phyloP scores from a whole-genome alignment of 2,329 filamentous ascomycete genomes.

The Rhynchosporium graminicola region DNA sequence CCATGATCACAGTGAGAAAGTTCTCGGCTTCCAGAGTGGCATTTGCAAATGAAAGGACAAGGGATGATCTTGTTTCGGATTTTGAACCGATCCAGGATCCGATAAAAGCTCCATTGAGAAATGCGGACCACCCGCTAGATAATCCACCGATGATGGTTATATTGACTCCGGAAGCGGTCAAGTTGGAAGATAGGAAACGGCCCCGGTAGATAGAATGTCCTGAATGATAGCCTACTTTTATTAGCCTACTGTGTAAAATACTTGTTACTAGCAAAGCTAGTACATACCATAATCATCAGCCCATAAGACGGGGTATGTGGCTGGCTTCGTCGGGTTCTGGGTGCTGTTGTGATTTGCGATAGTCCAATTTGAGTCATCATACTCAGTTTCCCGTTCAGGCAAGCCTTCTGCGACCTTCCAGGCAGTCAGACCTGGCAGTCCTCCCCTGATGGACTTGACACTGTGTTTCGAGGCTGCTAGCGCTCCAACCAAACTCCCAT shows the following conservation, averaged over 20 bases:
- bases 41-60: constrained; percentile 53
- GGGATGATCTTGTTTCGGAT: constrained; percentile 42
- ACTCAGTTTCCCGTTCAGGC: constrained; percentile 44
- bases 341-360: constrained; percentile 46
- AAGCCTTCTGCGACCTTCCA: constrained; percentile 47
- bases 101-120: constrained; percentile 56
- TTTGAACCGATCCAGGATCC: constrained; percentile 56
- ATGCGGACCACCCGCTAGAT: constrained; percentile 32
- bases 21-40: constrained; percentile 49
- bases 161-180: constrained; percentile 37
- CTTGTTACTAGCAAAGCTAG: background rate
- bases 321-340: constrained; percentile 44
- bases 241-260: background rate
- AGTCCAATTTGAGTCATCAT: constrained; percentile 46
- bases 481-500: constrained; percentile 45
- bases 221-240: constrained; percentile 42
- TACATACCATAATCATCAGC: constrained; percentile 46
- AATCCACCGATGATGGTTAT: constrained; percentile 31
- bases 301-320: constrained; percentile 48
- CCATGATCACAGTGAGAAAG: constrained; percentile 56
- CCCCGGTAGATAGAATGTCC: constrained; percentile 49
- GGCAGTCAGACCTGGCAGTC: constrained; percentile 27
- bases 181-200: constrained; percentile 38
- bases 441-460: constrained; percentile 19
- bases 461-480: constrained; percentile 37